Evolutionary conservation across 495 filamentous ascomycete genomes (phyloP).

Genomic region (Penicillium taxi): DNA sequence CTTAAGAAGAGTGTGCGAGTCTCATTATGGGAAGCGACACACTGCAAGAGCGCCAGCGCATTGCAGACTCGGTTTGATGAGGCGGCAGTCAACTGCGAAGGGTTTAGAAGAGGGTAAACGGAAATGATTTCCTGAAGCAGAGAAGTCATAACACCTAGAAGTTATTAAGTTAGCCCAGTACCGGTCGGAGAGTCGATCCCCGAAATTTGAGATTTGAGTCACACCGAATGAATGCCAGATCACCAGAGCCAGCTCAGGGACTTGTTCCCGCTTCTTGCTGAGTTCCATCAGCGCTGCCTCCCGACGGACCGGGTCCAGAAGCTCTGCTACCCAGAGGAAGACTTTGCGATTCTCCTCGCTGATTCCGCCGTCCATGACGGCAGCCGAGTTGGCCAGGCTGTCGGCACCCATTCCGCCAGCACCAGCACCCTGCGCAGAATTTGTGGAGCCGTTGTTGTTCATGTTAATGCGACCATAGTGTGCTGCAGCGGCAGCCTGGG

Average conservation of each 20-base stretch:
- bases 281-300: slow-evolving; percentile 91
- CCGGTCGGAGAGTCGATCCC: slow-evolving; percentile 10
- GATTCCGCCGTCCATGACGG: slow-evolving; percentile 49
- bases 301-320: slow-evolving; percentile 77
- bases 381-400: slow-evolving; percentile 40
- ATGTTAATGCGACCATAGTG: slow-evolving; percentile 71
- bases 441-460: slow-evolving; percentile 44
- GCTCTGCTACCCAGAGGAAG: slow-evolving; percentile 84
- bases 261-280: slow-evolving; percentile 98
- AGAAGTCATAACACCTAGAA: slow-evolving; percentile 91
- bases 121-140: slow-evolving; percentile 98
- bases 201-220: slow-evolving; percentile 18
- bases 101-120: slow-evolving; percentile 92
- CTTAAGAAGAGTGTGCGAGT: slow-evolving; percentile 87
- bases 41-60: slow-evolving; percentile 91
- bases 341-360: slow-evolving; percentile 91
- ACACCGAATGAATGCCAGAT: slow-evolving; percentile 98
- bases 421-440: slow-evolving; percentile 33
- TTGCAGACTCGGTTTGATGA: slow-evolving; percentile 98
- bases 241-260: slow-evolving; percentile 91
- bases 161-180: slow-evolving; percentile 22
- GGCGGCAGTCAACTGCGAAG: slow-evolving; percentile 91
- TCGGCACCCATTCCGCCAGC: slow-evolving; percentile 44
- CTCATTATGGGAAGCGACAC: slow-evolving; percentile 95
- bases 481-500: slow-evolving; percentile 63